Evolutionary conservation across 176 grass and related monocot species (phyloP).

Genomic region (Thinopyrum elongatum): DNA sequence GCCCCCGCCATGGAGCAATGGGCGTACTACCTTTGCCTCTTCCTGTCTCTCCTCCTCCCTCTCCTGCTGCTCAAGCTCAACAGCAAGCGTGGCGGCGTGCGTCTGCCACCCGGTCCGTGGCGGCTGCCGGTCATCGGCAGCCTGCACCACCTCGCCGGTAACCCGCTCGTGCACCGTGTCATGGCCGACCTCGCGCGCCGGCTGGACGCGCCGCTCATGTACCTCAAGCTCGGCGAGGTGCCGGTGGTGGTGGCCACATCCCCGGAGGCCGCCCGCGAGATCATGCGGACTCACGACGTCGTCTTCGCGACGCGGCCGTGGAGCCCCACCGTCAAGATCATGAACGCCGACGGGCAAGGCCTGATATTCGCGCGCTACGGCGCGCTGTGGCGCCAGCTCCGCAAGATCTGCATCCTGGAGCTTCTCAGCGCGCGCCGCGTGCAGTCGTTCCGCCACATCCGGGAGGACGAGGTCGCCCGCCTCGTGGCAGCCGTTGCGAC

Average conservation of each 20-base stretch:
- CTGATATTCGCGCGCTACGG: slow-evolving; percentile 35
- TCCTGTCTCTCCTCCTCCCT: slow-evolving; percentile 11
- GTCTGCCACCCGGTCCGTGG: slow-evolving; percentile 36
- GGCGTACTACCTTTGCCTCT: background rate
- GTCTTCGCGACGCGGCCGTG: slow-evolving; percentile 20
- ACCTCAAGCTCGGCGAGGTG: slow-evolving; percentile 42
- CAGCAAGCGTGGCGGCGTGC: background rate
- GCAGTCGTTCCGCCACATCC: slow-evolving; percentile 23
- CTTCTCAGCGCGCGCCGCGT: slow-evolving; percentile 33
- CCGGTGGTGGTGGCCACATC: slow-evolving; percentile 28
- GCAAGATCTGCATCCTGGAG: slow-evolving; percentile 14
- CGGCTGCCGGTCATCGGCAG: slow-evolving; percentile 37
- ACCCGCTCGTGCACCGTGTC: slow-evolving; percentile 20
- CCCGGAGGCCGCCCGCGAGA: slow-evolving; percentile 9
- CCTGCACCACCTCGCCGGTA: slow-evolving; percentile 29
- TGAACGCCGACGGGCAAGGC: background rate
- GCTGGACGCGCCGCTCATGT: slow-evolving; percentile 25
- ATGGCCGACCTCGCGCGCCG: slow-evolving; percentile 22
- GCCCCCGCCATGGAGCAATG: background rate
- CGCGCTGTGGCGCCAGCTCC: slow-evolving; percentile 28
- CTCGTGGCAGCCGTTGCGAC: background rate
- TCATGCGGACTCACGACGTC: slow-evolving; percentile 18
- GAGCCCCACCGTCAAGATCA: background rate
- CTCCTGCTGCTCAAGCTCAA: slow-evolving; percentile 6
- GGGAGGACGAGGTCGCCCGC: slow-evolving; percentile 30